These are phyloP conservation scores for Lathyrus sativus DNA, from an alignment of 306 rosid species.

Conservation along the genomic window DNA sequence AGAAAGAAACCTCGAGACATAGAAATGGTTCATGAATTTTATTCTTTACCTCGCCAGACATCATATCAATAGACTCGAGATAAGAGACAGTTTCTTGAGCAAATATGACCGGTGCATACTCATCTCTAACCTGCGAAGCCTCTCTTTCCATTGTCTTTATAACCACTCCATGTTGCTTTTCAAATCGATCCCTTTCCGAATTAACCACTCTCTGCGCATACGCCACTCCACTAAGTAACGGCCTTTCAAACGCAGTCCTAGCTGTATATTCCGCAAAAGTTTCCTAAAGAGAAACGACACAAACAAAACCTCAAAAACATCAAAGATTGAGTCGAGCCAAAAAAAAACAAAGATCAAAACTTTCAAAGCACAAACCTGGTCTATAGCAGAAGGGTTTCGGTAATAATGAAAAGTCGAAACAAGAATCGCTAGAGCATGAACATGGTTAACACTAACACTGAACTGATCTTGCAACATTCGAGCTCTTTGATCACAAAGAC, in stretches of 20 bases:
- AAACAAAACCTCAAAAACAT: slow-evolving; percentile 18
- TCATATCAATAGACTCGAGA: slow-evolving; percentile 94
- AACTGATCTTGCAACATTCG: slow-evolving; percentile 99
- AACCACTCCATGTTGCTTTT: slow-evolving; percentile 83
- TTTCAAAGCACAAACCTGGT: slow-evolving; percentile 72
- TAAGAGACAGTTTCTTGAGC: slow-evolving; percentile 88
- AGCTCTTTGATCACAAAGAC: slow-evolving; percentile 97
- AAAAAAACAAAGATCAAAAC: background rate
- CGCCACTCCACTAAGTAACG: slow-evolving; percentile 93
- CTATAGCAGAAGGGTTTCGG: slow-evolving; percentile 90
- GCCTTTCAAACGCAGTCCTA: slow-evolving; percentile 93
- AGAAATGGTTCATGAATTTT: background rate
- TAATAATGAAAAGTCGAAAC: slow-evolving; percentile 94
- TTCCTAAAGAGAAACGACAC: slow-evolving; percentile 52
- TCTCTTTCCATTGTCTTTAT: slow-evolving; percentile 90
- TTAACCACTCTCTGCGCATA: slow-evolving; percentile 84
- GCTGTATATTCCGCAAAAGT: slow-evolving; percentile 96
- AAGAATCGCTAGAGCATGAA: slow-evolving; percentile 93
- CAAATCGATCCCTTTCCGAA: slow-evolving; percentile 76
- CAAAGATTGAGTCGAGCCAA: background rate
- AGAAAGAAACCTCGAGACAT: background rate
- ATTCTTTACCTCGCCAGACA: slow-evolving; percentile 92
- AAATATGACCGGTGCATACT: slow-evolving; percentile 95
- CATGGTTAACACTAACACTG: slow-evolving; percentile 94
- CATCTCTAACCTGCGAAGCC: slow-evolving; percentile 80